phyloP scores from a whole-genome alignment of 805 yeast genomes.

The Scheffersomyces coipomensis region DNA sequence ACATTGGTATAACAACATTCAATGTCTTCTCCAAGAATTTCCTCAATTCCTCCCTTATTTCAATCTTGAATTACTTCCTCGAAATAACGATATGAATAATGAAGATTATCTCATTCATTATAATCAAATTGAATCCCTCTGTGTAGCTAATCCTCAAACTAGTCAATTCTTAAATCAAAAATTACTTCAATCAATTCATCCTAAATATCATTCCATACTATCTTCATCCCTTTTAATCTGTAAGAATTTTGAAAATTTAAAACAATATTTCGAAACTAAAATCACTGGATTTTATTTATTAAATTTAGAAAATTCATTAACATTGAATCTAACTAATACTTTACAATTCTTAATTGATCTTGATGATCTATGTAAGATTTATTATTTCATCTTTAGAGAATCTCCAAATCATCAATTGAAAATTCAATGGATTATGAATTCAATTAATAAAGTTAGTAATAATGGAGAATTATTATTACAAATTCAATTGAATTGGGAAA shows the following conservation, averaged over 20 bases:
- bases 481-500: slow-evolving; percentile 16
- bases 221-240: neutral
- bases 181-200: slow-evolving; percentile 2
- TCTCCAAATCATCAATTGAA: slow-evolving; percentile 12
- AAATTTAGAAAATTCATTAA: slow-evolving; percentile 13
- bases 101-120: slow-evolving; percentile 4
- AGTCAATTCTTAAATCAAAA: slow-evolving; percentile 7
- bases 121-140: neutral
- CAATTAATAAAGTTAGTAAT: slow-evolving; percentile 9
- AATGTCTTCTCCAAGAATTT: neutral
- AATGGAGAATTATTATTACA: slow-evolving; percentile 6
- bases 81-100: slow-evolving; percentile 2
- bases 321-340: slow-evolving; percentile 7
- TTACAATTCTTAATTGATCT: slow-evolving; percentile 14
- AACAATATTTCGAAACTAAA: slow-evolving; percentile 13
- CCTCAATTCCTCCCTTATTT: slow-evolving; percentile 3
- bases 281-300: slow-evolving; percentile 15
- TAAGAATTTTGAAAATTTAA: slow-evolving; percentile 16
- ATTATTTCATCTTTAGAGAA: slow-evolving; percentile 13
- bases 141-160: slow-evolving; percentile 3
- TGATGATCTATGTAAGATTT: slow-evolving; percentile 13
- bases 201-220: slow-evolving; percentile 2
- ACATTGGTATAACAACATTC: slow-evolving; percentile 7
- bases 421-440: slow-evolving; percentile 18
- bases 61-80: slow-evolving; percentile 6